Conservation (phyloP, 1,139 yeast genomes). For the Debaryomyces singareniensis region DNA sequence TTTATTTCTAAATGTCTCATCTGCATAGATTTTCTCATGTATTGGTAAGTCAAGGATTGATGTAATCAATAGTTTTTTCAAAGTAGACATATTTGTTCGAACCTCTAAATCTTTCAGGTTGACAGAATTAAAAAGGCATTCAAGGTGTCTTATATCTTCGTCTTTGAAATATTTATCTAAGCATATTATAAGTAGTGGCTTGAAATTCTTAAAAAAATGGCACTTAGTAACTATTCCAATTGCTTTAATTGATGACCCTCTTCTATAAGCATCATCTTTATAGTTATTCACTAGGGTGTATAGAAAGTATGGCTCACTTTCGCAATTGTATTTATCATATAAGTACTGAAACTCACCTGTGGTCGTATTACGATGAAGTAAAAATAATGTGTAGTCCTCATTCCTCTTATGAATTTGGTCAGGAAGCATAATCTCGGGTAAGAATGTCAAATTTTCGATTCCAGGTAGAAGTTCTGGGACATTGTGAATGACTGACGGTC, state of each 20-base stretch:
- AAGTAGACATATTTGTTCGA: conserved; percentile 19
- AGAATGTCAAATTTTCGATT: conserved; percentile 25
- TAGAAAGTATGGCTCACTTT: conserved; percentile 41
- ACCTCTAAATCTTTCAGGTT: conserved; percentile 29
- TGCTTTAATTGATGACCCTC: conserved; percentile 55
- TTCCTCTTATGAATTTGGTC: conserved; percentile 54
- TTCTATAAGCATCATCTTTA: conserved; percentile 37
- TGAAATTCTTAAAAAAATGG: conserved; percentile 50
- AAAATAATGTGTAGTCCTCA: conserved; percentile 56
- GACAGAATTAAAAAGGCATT: conserved; percentile 26
- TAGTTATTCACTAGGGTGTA: conserved; percentile 52
- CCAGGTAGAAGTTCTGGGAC: conserved; percentile 45
- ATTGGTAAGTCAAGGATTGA: conserved; percentile 43
- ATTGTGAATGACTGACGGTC: conserved; percentile 45
- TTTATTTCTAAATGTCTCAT: conserved; percentile 32
- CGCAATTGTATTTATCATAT: conserved; percentile 25
- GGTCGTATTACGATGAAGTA: conserved; percentile 35
- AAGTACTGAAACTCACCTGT: conserved; percentile 40
- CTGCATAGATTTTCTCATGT: conserved; percentile 37
- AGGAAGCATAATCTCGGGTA: conserved; percentile 60
- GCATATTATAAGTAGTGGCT: conserved; percentile 50
- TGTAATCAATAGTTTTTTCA: conserved; percentile 36
- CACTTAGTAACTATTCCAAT: conserved; percentile 48
- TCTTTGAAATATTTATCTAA: conserved; percentile 40
- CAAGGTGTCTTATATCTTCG: conserved; percentile 17